Conservation (phyloP, 495 filamentous ascomycete species). For the Parachaetomium inaequale region DNA sequence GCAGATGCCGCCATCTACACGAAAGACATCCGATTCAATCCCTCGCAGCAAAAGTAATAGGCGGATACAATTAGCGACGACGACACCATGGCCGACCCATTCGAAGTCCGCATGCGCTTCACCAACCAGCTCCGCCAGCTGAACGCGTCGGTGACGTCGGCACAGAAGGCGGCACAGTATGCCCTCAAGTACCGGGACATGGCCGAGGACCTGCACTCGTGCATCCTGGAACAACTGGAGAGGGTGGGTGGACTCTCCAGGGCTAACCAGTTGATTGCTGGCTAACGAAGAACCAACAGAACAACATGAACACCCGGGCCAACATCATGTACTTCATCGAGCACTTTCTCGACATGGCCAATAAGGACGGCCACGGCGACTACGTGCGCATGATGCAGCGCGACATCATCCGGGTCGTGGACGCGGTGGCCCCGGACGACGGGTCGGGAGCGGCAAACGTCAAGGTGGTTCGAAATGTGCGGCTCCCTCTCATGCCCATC, state of each 20-base stretch:
- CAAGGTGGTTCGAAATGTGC: conserved; percentile 78
- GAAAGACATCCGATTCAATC: background rate
- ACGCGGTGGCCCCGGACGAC: conserved; percentile 81
- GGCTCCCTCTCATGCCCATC: conserved; percentile 5
- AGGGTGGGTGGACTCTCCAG: conserved; percentile 47
- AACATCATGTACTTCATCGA: conserved; percentile 99
- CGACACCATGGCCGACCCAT: conserved; percentile 77
- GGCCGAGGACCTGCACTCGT: conserved; percentile 95
- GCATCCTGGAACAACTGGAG: conserved; percentile 94
- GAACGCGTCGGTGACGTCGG: conserved; percentile 81
- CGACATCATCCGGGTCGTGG: conserved; percentile 84
- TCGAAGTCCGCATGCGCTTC: conserved; percentile 98
- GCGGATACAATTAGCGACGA: background rate
- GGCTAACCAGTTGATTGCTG: background rate
- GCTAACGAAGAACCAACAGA: conserved; percentile 43
- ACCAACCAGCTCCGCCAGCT: conserved; percentile 81
- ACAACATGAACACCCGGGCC: conserved; percentile 91
- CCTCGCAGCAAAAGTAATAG: background rate
- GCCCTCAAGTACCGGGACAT: conserved; percentile 87
- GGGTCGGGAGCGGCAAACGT: conserved; percentile 91
- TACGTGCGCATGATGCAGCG: conserved; percentile 92
- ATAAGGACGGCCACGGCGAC: conserved; percentile 65
- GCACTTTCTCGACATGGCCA: conserved; percentile 82
- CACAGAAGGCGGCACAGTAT: conserved; percentile 91
- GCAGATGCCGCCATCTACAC: background rate